phyloP scores from a whole-genome alignment of 108 stramenopile genomes.

The Pinguiococcus pyrenoidosus region DNA sequence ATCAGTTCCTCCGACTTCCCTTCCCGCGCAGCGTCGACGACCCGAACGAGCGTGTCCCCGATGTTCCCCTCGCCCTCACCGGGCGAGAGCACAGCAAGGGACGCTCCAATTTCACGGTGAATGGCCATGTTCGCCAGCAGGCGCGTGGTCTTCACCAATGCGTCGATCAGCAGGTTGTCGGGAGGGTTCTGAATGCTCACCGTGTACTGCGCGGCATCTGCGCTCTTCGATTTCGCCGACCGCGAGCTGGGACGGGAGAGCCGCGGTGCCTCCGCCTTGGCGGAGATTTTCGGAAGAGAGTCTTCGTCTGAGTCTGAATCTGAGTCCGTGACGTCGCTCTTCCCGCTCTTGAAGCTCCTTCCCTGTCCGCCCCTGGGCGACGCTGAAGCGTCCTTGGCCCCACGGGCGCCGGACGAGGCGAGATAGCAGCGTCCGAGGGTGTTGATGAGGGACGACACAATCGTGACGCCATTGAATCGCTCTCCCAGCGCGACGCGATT shows the following conservation, averaged over 20 bases:
- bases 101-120: constrained; percentile 20
- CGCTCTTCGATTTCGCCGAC: too few relatives aligned
- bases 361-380: too few relatives aligned
- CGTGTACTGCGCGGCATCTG: not conserved
- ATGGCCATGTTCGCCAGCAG: constrained; percentile 34
- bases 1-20: constrained; percentile 22
- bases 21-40: not conserved
- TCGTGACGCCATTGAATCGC: constrained; percentile 9
- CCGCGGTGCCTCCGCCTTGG: not conserved
- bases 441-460: constrained; percentile 4
- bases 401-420: not conserved
- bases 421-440: not conserved
- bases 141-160: constrained; percentile 29
- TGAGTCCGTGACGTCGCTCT: too few relatives aligned
- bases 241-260: not conserved
- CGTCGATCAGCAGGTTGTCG: constrained; percentile 19
- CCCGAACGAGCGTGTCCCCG: not conserved
- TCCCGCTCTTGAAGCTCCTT: too few relatives aligned
- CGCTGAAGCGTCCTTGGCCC: too few relatives aligned
- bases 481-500: constrained; percentile 17
- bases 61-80: too few relatives aligned
- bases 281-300: not conserved
- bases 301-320: too few relatives aligned
- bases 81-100: constrained; percentile 2
- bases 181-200: too few relatives aligned